Base-by-base conservation (phyloP, 345 rosid species). In the Camelina laxa region DNA sequence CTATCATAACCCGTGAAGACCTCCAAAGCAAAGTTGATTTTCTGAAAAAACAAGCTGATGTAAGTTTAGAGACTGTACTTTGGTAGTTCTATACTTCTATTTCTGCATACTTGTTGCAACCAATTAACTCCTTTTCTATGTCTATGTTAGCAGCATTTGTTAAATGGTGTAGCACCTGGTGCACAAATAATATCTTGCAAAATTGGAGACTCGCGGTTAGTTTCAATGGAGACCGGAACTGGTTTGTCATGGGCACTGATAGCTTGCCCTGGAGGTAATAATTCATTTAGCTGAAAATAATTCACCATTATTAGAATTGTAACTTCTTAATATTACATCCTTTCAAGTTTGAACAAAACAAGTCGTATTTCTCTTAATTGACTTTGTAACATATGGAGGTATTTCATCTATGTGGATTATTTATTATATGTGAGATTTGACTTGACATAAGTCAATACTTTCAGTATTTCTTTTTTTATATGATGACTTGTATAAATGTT, bases 121-220 rank as follows among this genome's bases (percentile, higher is more conserved):
- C 75, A 67, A 17, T 67, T 61, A 72, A 73, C 59, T 42, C 49
- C 31, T 16, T 5, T 73, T 62, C 35, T 73, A 24, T 77, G 60
- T 73, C 55, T 50, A 65, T 80, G 58, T 57, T 78, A 94, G 98
- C 97, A 91, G 84, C 86, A 91, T 60, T 85, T 94, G 75, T 72
- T 94, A 78, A 94, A 94, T 82, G 98, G 98, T 67, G 79, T 94
- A 79, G 97, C 98, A 69, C 98, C 98, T 62, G 98, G 98, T 66
- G 98, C 98, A 49, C 98, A 94, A 44, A 51, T 94, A 69, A 87
- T 94, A 84, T 94, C 98, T 68, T 94, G 98, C 79, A 94, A 94
- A 90, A 94, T 94, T 81, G 98, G 98, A 65, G 98, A 91, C 71
- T 80, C 96, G 2, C 93, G 98, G 71, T 77, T 94, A 72, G 98